Evolutionary conservation across 108 stramenopile species (phyloP), one percentile per base, ranked within the genome.

Genomic region (Ochromonas danica): DNA sequence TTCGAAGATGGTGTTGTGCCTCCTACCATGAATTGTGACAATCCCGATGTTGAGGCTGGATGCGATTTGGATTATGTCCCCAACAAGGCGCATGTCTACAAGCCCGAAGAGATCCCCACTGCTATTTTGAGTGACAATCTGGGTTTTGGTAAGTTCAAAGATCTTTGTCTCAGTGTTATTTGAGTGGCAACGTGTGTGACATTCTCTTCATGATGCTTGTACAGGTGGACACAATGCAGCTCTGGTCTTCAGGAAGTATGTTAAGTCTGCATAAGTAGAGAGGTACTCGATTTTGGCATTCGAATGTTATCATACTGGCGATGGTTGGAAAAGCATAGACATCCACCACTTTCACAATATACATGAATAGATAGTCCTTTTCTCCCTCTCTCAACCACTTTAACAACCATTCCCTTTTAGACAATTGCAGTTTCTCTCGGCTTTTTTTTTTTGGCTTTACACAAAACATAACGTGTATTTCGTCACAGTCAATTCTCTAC

Each of bases 41-140:
- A 93, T 40, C 93, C 94, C 36, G 97, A 96, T 82, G 91, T 91
- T 22, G 96, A 95, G 35, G 33, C 27, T 10, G 63, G 63, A 42
- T 96, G 95, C 81, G 95, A 97, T 82, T 88, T 97, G 61, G 94
- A 97, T 84, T 95, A 96, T 84, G 94, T 95, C 40, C 93, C 97
- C 30, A 94, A 94, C 78, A 33, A 31, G 30, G 63, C 63, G 17
- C 31, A 67, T 36, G 30, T 10, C 10, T 67, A 35, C 31, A 36
- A 3, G 14, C 63, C 63, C 31, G 63, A 3, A 28, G 63, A 67
- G 17, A 51, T 51, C 45, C 45, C 45, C 0, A 91, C 87, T 43
- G 94, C 88, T 3, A 95, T 94, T 0, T 94, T 98, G 91, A 94
- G 93, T 83, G 94, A 96, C 45, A 96, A 94, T 83, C 85, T 98